These are phyloP conservation scores for Cryptococcus neoformans DNA, from an alignment of 1,284 basidiomycete species.

Conservation along the genomic window DNA sequence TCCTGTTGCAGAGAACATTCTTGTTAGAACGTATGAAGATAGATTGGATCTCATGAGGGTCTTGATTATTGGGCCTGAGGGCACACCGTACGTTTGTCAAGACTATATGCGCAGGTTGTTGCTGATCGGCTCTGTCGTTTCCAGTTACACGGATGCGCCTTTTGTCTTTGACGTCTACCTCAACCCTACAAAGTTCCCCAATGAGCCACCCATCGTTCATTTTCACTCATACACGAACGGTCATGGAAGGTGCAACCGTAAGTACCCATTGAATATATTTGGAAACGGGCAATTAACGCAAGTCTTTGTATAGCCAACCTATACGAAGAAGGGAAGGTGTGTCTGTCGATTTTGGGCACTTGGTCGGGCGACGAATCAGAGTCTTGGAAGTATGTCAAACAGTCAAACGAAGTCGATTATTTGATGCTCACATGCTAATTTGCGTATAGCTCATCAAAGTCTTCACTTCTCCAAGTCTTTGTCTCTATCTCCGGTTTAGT, in stretches of 20 bases:
- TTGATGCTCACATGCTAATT: not conserved
- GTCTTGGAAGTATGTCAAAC: slow-evolving; percentile 60
- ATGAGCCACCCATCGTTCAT: slow-evolving; percentile 80
- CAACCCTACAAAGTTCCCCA: slow-evolving; percentile 75
- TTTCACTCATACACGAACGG: slow-evolving; percentile 94
- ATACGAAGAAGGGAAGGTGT: slow-evolving; percentile 95
- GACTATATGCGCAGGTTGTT: not conserved
- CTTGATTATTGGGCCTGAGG: slow-evolving; percentile 87
- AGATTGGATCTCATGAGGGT: slow-evolving; percentile 79
- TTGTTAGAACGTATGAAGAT: slow-evolving; percentile 61
- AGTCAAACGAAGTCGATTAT: not conserved
- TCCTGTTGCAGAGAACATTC: slow-evolving; percentile 51
- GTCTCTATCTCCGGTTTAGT: slow-evolving; percentile 93
- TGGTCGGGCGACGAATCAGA: slow-evolving; percentile 86
- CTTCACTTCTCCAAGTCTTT: slow-evolving; percentile 84
- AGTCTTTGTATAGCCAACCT: slow-evolving; percentile 60
- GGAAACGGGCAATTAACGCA: not conserved
- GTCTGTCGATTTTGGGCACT: slow-evolving; percentile 84
- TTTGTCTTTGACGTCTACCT: slow-evolving; percentile 94
- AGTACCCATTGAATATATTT: slow-evolving; percentile 2
- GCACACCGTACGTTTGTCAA: slow-evolving; percentile 62
- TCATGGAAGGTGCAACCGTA: slow-evolving; percentile 69
- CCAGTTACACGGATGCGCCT: slow-evolving; percentile 76
- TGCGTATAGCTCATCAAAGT: slow-evolving; percentile 57
- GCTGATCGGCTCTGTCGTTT: not conserved